Evolutionary conservation across 148 eudicot genomes (phyloP).

Genomic region (Dianthus caryophyllus): DNA sequence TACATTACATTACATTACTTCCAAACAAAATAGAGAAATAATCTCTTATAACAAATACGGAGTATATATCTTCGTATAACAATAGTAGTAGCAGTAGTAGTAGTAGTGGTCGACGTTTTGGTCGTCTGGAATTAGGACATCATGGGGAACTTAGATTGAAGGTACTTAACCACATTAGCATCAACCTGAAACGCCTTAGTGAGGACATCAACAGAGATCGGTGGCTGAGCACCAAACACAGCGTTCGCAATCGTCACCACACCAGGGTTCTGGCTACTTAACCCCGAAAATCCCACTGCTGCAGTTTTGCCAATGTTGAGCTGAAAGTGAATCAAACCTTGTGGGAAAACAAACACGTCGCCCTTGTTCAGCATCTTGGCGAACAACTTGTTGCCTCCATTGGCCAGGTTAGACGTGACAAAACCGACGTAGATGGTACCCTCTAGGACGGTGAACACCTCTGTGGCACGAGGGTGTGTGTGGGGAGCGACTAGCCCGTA

Average conservation of each 20-base stretch:
- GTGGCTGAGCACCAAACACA: conserved; percentile 8
- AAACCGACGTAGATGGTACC: conserved; percentile 13
- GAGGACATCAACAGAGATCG: conserved; percentile 11
- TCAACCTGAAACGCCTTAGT: conserved; percentile 18
- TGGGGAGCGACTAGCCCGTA: conserved; percentile 11
- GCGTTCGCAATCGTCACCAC: conserved; percentile 11
- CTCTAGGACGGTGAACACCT: no score
- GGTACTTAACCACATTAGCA: background rate
- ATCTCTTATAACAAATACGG: no score
- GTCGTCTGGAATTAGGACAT: background rate
- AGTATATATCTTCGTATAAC: no score
- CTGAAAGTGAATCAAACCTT: conserved; percentile 10
- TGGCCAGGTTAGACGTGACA: conserved; percentile 12
- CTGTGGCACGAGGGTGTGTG: conserved; percentile 24
- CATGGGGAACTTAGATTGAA: conserved; percentile 12
- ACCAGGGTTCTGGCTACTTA: conserved; percentile 25
- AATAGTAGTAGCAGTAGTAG: no score
- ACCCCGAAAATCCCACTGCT: conserved; percentile 9
- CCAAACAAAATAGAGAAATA: no score
- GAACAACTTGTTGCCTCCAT: conserved; percentile 12
- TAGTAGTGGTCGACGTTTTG: no score
- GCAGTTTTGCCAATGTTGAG: conserved; percentile 17
- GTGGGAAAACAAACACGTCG: conserved; percentile 18
- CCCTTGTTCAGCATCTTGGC: conserved; percentile 17
- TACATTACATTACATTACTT: no score